Base-by-base conservation (phyloP, 2,329 filamentous ascomycete genomes). In the Juglanconis sp. region DNA sequence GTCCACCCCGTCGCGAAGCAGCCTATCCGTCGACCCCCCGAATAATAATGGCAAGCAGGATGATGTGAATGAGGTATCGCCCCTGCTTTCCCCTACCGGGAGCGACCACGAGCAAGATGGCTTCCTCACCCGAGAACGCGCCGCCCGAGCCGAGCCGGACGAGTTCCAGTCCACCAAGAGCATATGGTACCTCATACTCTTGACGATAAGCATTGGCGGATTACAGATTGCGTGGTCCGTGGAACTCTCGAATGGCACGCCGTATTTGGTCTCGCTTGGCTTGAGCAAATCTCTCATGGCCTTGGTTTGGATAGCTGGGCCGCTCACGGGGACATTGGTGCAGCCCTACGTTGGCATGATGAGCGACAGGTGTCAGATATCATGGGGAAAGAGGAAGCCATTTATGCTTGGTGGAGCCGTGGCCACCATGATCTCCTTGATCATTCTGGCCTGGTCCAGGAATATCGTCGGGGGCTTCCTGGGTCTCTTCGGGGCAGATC, bases 191-290 rank as follows among this genome's bases (percentile, higher is more conserved):
- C 80, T 98, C 68, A 84, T 96, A 66, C 78, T 96, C 64, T 78
- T 98, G 73, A 96, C 94, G 6, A 80, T 97, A 63, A 87, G 90
- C 70, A 90, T 96, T 66, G 91, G 91, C 62, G 94, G 91, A 31
- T 79, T 98, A 64, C 94, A 98, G 76, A 90, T 98, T 67, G 92
- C 94, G 34, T 98, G 94, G 94, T 93, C 93, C 1, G 92, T 96
- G 47, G 94, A 98, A 74, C 81, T 96, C 47, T 96, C 92, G 57
- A 94, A 96, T 77, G 93, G 93, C 67, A 96, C 94, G 56, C 90
- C 91, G 5, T 95, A 90, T 70, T 78, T 95, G 46, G 78, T 94
- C 46, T 92, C 90, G 1, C 83, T 95, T 35, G 91, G 91, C 10
- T 81, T 95, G 74, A 92, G 87, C 81, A 93, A 94, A 77, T 89